A percentile compares a stretch with the other conserved stretches of the same genome.
These are phyloP conservation scores for Boletus rex-veris DNA, from an alignment of 768 basidiomycete genomes.

Conservation along the genomic window DNA sequence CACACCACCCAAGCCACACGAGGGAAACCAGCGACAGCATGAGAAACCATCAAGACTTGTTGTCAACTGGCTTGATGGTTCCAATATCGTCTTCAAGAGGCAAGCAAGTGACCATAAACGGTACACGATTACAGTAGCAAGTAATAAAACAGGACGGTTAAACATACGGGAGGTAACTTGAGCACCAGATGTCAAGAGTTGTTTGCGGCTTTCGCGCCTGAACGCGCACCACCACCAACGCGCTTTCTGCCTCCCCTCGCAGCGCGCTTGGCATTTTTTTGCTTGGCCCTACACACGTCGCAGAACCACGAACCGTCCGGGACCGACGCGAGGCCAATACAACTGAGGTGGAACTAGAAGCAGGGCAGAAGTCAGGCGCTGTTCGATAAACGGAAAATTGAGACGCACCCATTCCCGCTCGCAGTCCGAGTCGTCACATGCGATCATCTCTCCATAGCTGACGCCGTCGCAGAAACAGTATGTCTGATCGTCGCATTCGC, in stretches of 20 bases:
- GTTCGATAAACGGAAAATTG: conserved; percentile 3
- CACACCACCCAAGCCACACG: no score
- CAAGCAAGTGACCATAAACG: background rate
- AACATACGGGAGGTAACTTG: conserved; percentile 13
- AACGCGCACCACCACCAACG: conserved; percentile 32
- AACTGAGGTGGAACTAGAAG: conserved; percentile 73
- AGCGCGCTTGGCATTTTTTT: conserved; percentile 46
- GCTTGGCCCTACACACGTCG: conserved; percentile 58
- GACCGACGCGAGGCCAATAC: conserved; percentile 61
- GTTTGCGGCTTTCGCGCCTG: conserved; percentile 28
- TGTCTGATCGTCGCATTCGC: conserved; percentile 52
- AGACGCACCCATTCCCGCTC: conserved; percentile 83
- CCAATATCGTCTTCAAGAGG: no score
- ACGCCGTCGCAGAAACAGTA: conserved; percentile 86
- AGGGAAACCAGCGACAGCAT: no score
- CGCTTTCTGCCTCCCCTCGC: conserved; percentile 53
- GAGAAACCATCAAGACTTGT: no score
- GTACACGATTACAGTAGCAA: conserved; percentile 19
- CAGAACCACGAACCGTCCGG: conserved; percentile 80
- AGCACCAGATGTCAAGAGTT: conserved; percentile 23
- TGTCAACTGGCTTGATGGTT: no score
- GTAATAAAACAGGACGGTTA: conserved; percentile 17
- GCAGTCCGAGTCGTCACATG: conserved; percentile 78
- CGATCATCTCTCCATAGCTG: conserved; percentile 94
- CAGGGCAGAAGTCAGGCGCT: conserved; percentile 10